These are phyloP conservation scores for Mortierella hygrophila DNA, from an alignment of 192 early-diverging fungal species.

Conservation along the genomic window DNA sequence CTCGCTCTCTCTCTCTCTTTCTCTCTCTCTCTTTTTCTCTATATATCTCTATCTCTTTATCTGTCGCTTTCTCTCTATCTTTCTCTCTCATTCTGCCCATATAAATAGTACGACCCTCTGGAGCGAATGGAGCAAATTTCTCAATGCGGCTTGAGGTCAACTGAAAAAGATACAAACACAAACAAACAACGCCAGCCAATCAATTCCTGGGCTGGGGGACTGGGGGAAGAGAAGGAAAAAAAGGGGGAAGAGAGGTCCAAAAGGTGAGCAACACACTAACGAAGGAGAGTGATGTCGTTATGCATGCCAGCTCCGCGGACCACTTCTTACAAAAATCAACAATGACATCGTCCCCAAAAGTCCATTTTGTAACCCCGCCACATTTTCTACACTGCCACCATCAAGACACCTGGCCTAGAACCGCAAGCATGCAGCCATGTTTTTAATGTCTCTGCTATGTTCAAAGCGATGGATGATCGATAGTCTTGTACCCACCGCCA, in stretches of 20 bases:
- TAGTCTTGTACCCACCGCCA: slow-evolving; percentile 16
- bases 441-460: neutral
- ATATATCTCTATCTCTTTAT: too few species aligned
- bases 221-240: neutral
- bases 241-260: neutral
- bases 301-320: neutral
- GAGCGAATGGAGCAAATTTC: too few species aligned
- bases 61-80: neutral
- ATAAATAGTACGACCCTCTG: too few species aligned
- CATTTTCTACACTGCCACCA: neutral
- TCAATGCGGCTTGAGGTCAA: too few species aligned
- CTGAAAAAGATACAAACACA: neutral
- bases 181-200: too few species aligned
- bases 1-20: neutral
- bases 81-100: neutral
- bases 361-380: slow-evolving; percentile 3
- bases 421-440: neutral
- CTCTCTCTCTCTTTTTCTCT: neutral
- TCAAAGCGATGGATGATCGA: neutral
- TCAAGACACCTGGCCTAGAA: neutral
- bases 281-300: slow-evolving; percentile 16
- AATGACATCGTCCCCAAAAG: slow-evolving; percentile 11
- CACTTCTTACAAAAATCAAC: neutral
- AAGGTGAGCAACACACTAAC: neutral
- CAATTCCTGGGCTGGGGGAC: too few species aligned